Percentiles rank a stretch among this genome's conserved stretches.
phyloP scores from a whole-genome alignment of 768 basidiomycete genomes.

The Hygrocybe coccinea region DNA sequence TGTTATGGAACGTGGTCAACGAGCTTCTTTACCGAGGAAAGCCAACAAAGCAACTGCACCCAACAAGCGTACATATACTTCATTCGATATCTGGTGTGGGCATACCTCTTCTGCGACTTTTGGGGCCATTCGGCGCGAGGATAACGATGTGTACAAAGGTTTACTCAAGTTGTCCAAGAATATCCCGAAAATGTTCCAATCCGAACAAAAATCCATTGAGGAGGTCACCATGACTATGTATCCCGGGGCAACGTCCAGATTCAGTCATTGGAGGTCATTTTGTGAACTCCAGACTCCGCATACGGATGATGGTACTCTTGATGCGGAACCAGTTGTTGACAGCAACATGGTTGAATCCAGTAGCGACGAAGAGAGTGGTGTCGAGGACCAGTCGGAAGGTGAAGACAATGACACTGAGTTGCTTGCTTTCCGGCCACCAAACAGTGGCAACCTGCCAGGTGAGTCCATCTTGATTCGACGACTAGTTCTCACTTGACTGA shows the following conservation, averaged over 20 bases:
- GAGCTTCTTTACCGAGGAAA: neutral
- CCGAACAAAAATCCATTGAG: neutral
- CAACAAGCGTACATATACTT: conserved; percentile 1
- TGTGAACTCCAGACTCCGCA: neutral
- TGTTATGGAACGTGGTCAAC: conserved; percentile 3
- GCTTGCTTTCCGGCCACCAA: too few species aligned
- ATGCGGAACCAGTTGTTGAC: neutral
- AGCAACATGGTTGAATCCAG: neutral
- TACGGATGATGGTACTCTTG: neutral
- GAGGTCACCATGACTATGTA: neutral
- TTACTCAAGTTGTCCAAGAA: neutral
- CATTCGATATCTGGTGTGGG: conserved; percentile 7
- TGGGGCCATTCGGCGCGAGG: conserved; percentile 1
- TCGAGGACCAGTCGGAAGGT: too few species aligned
- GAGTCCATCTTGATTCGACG: neutral
- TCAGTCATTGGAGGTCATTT: neutral
- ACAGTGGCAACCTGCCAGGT: neutral
- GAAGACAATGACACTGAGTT: too few species aligned
- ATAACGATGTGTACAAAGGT: neutral
- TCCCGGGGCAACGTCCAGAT: neutral
- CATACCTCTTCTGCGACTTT: conserved; percentile 4
- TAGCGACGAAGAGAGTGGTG: neutral
- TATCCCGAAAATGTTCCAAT: neutral
- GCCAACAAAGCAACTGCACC: neutral
- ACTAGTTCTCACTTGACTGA: neutral